phyloP scores from a whole-genome alignment of 306 rosid genomes.

The Vachellia collinsii region DNA sequence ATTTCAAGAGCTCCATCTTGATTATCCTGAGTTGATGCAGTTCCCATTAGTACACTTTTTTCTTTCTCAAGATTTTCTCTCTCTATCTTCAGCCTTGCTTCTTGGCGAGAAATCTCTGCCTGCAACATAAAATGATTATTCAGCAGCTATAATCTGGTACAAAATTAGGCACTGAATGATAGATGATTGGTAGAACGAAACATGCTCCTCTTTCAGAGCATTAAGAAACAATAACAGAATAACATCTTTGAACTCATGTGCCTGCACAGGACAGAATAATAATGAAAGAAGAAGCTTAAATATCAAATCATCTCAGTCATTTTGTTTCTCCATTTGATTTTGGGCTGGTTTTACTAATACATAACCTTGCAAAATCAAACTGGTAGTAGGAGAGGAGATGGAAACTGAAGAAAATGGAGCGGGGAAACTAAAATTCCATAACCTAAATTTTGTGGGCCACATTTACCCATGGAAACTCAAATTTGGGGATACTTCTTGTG shows the following conservation, averaged over 20 bases:
- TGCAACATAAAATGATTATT: conserved; percentile 36
- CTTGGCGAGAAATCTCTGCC: conserved; percentile 94
- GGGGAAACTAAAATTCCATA: too few relatives aligned
- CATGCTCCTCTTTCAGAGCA: neutral
- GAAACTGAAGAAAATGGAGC: neutral
- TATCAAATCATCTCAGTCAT: neutral
- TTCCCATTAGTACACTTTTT: conserved; percentile 94
- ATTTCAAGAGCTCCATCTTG: conserved; percentile 98
- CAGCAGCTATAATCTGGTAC: neutral
- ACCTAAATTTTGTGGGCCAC: too few relatives aligned
- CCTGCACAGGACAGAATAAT: neutral
- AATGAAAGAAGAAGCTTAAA: neutral
- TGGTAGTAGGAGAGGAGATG: neutral
- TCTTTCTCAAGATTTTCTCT: conserved; percentile 96
- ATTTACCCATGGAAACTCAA: too few relatives aligned
- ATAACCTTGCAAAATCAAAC: neutral
- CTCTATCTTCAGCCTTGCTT: conserved; percentile 93
- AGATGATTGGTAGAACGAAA: neutral
- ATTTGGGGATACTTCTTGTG: too few relatives aligned
- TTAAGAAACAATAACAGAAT: neutral
- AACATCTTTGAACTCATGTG: neutral
- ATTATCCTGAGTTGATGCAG: conserved; percentile 92
- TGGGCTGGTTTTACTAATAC: neutral
- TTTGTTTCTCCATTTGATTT: neutral
- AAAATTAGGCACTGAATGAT: conserved; percentile 12